Evolutionary conservation across 2,329 filamentous ascomycete genomes (phyloP), one percentile per base, ranked within the genome.

Genomic region (Pseudocercospora macadamiae): DNA sequence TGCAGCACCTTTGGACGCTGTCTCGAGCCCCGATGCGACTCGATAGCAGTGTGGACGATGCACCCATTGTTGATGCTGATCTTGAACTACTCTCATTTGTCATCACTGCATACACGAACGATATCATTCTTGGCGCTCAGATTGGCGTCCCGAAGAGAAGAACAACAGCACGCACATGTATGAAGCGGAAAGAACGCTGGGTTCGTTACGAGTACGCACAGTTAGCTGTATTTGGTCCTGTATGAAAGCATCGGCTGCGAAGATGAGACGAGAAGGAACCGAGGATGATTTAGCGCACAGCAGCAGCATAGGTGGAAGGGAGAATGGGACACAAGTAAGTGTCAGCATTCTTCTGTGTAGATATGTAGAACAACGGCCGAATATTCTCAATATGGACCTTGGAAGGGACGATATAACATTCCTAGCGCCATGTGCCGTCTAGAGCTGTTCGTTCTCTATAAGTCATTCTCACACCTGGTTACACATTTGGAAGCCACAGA

Each of bases 1-100:
- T 73, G 88, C 91, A 4, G 93, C 90, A 21, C 91, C 93, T 1
- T 76, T 97, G 44, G 90, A 96, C 73, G 85, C 84, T 12, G 58
- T 61, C 30, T 49, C 58, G 18, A 60, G 57, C 57, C 59, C 47
- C 8, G 16, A 23, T 39, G 32, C 32, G 8, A 25, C 51, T 42
- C 32, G 32, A 53, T 18, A 39, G 23, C 51, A 37, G 32, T 12
- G 4, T 23, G 21, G 18, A 28, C 9, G 44, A 28, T 47, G 19
- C 42, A 25, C 16, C 23, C 19, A 23, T 32, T 21, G 36, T 6
- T 8, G 47, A 19, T 12, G 18, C 16, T 21, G 25, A 8, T 34
- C 25, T 26, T 3, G 6, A 34, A 3, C 1, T 14, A 30, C 7
- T 49, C 16, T 34, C 47, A n/a, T 47, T 47, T 47, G 42, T 47